Evolutionary conservation across 805 yeast genomes (phyloP).

Genomic region (Komagataella ulmi): DNA sequence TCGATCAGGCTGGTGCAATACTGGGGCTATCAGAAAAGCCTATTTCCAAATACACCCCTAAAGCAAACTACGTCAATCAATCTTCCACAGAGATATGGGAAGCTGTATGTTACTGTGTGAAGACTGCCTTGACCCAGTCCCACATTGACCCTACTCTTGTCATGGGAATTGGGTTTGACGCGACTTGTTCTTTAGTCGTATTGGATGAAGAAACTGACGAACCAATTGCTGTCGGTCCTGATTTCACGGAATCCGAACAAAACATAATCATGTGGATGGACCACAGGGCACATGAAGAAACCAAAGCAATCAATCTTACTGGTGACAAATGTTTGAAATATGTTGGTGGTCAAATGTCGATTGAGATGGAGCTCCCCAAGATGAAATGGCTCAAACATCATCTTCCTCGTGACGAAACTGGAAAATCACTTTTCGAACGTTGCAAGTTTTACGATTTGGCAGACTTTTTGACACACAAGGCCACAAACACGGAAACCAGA

Average conservation of each 20-base stretch:
- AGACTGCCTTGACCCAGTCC: constrained; percentile 59
- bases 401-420: constrained; percentile 39
- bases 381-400: constrained; percentile 91
- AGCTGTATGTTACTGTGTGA: constrained; percentile 72
- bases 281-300: constrained; percentile 82
- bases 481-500: constrained; percentile 79
- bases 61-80: constrained; percentile 69
- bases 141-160: constrained; percentile 56
- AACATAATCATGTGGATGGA: constrained; percentile 97
- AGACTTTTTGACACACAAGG: constrained; percentile 83
- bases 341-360: constrained; percentile 96
- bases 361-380: constrained; percentile 97
- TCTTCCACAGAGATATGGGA: constrained; percentile 88
- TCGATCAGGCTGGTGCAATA: constrained; percentile 74
- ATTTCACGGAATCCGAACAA: constrained; percentile 57
- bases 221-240: constrained; percentile 89
- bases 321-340: constrained; percentile 70
- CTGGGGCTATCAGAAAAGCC: constrained; percentile 69
- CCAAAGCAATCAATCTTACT: constrained; percentile 69
- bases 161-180: constrained; percentile 90
- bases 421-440: constrained; percentile 26
- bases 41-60: constrained; percentile 62
- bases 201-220: constrained; percentile 47
- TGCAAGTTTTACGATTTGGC: constrained; percentile 87
- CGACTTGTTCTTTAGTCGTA: constrained; percentile 90